phyloP scores from a whole-genome alignment of 768 basidiomycete genomes.

The Megacollybia marginata region DNA sequence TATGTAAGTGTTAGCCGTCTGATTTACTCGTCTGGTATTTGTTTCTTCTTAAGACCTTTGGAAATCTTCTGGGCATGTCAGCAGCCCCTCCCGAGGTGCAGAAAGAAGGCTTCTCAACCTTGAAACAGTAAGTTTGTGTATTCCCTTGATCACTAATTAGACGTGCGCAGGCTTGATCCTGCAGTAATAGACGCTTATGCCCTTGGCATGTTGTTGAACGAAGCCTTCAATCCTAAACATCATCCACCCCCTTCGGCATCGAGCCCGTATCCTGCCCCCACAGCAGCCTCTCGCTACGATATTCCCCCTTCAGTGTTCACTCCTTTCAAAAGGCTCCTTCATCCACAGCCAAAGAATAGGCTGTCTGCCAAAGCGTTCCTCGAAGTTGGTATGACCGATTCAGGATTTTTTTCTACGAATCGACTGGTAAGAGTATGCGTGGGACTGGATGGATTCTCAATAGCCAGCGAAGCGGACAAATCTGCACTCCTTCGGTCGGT shows the following conservation, averaged over 20 bases:
- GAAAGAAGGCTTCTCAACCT: constrained; percentile 73
- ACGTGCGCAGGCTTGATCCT: constrained; percentile 32
- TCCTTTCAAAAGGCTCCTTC: constrained; percentile 80
- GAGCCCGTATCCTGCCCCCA: constrained; percentile 72
- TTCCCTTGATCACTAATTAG: too few species aligned
- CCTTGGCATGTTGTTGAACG: constrained; percentile 78
- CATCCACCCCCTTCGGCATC: constrained; percentile 60
- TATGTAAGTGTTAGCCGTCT: constrained; percentile 49
- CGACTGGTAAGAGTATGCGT: constrained; percentile 77
- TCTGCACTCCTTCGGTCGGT: constrained; percentile 56
- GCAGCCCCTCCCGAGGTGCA: constrained; percentile 82
- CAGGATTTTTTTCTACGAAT: constrained; percentile 82
- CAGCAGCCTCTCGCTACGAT: constrained; percentile 65
- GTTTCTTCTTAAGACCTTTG: constrained; percentile 47
- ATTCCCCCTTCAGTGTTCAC: constrained; percentile 75
- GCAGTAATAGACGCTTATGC: constrained; percentile 81
- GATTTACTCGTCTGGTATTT: background rate
- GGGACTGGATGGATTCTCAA: constrained; percentile 78
- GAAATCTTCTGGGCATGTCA: constrained; percentile 45
- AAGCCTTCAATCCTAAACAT: constrained; percentile 81
- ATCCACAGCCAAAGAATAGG: constrained; percentile 79
- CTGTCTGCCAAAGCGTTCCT: constrained; percentile 73
- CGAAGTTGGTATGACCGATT: constrained; percentile 70
- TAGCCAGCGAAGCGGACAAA: constrained; percentile 80
- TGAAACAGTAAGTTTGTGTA: constrained; percentile 60